Evolutionary conservation across 2,329 filamentous ascomycete genomes (phyloP).

Genomic region (Fusarium chaquense): DNA sequence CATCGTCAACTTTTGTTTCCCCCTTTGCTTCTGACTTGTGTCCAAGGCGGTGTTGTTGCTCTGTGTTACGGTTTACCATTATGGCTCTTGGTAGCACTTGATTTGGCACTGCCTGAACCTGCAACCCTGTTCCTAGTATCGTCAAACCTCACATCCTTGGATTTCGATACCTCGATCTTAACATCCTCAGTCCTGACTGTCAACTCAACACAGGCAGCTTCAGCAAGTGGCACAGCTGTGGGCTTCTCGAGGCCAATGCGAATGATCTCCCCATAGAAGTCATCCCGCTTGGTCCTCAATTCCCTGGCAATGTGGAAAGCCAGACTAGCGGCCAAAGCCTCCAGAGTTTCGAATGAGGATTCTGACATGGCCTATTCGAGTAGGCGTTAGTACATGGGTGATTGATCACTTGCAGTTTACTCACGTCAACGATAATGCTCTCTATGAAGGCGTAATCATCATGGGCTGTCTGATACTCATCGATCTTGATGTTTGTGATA

Average conservation of each 20-base stretch:
- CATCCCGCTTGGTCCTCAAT: slow-evolving; percentile 48
- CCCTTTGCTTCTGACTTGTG: neutral
- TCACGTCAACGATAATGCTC: slow-evolving; percentile 70
- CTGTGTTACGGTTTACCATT: slow-evolving; percentile 4
- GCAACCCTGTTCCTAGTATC: slow-evolving; percentile 24
- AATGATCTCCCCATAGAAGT: slow-evolving; percentile 61
- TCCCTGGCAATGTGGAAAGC: slow-evolving; percentile 60
- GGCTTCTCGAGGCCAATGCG: slow-evolving; percentile 77
- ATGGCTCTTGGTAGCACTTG: neutral
- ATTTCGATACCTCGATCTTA: slow-evolving; percentile 25
- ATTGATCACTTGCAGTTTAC: slow-evolving; percentile 35
- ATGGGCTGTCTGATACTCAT: slow-evolving; percentile 58
- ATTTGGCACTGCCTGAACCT: neutral
- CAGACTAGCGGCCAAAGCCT: slow-evolving; percentile 67
- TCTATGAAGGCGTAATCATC: slow-evolving; percentile 71
- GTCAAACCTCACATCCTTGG: slow-evolving; percentile 25
- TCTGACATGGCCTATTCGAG: slow-evolving; percentile 62
- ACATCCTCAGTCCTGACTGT: slow-evolving; percentile 48
- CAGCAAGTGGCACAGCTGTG: slow-evolving; percentile 77
- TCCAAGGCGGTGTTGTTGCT: neutral
- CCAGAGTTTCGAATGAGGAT: slow-evolving; percentile 72
- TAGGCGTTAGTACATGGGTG: slow-evolving; percentile 1
- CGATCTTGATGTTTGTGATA: slow-evolving; percentile 71
- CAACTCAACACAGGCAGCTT: slow-evolving; percentile 74
- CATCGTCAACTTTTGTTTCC: neutral